Percentiles rank a stretch among this genome's conserved stretches.
Conservation (phyloP, 169 alveolate genomes). For the Plasmodium vivax region DNA sequence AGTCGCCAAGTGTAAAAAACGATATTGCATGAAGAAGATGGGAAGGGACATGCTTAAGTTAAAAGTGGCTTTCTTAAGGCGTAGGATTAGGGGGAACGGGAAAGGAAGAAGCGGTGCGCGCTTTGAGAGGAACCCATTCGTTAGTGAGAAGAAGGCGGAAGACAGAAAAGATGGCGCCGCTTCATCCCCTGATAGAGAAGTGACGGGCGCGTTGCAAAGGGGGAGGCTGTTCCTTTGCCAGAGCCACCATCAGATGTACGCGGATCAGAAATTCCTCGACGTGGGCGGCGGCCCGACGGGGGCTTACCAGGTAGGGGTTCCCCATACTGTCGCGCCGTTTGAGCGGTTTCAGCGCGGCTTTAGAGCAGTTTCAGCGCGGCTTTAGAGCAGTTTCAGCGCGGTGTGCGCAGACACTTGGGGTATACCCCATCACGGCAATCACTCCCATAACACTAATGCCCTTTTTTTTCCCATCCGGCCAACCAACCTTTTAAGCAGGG, state of each 20-base stretch:
- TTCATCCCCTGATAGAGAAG: slow-evolving; percentile 15
- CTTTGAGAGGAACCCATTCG: neutral
- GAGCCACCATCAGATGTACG: slow-evolving; percentile 44
- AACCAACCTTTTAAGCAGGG: neutral
- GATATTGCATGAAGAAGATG: neutral
- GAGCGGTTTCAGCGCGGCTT: too few species aligned
- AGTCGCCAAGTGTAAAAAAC: neutral
- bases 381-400: neutral
- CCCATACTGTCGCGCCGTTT: neutral
- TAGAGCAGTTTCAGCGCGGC: too few species aligned
- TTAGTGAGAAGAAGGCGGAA: neutral
- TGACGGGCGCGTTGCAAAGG: neutral
- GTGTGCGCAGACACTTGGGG: neutral
- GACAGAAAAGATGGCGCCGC: neutral
- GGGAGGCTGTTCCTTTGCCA: slow-evolving; percentile 10
- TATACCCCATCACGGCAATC: neutral
- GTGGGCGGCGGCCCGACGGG: neutral
- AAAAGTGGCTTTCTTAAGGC: slow-evolving; percentile 4
- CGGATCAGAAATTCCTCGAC: neutral
- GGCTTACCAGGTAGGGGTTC: neutral
- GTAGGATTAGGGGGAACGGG: slow-evolving; percentile 18
- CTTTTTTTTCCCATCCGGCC: neutral
- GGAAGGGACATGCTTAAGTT: neutral
- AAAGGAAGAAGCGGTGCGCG: neutral
- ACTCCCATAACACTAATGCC: neutral